Evolutionary conservation across 2,329 filamentous ascomycete genomes (phyloP).

Genomic region (Aspergillus spinulosporus): DNA sequence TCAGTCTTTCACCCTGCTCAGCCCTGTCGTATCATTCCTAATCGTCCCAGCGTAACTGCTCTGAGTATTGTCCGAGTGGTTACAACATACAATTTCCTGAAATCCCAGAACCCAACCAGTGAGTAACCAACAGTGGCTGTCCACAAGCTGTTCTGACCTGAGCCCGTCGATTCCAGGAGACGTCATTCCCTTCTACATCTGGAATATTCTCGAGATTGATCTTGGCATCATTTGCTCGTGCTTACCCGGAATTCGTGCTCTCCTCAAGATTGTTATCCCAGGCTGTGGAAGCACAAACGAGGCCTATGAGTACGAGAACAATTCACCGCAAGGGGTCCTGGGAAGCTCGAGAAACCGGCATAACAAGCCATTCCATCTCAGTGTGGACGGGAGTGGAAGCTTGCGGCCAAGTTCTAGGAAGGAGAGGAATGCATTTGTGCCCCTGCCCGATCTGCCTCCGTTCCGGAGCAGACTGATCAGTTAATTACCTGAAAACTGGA

Average conservation of each 20-base stretch:
- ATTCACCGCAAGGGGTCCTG: background rate
- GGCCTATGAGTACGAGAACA: background rate
- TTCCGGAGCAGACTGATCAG: background rate
- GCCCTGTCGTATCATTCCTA: background rate
- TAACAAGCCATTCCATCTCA: background rate
- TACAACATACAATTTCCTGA: background rate
- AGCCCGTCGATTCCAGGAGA: background rate
- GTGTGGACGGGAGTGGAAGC: background rate
- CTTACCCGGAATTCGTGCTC: conserved; percentile 10
- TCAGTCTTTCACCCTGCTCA: background rate
- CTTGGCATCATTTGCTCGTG: conserved; percentile 4
- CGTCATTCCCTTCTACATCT: background rate
- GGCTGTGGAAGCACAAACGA: background rate
- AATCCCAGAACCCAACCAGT: background rate
- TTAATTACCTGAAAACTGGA: background rate
- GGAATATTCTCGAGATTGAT: conserved; percentile 6
- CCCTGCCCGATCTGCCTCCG: background rate
- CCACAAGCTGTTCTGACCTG: background rate
- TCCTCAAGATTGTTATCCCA: background rate
- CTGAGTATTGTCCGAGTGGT: conserved; percentile 3
- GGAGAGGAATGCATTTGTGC: background rate
- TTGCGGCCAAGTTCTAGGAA: background rate
- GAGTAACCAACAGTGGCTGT: background rate
- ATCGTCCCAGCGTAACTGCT: background rate
- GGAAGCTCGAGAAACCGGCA: background rate